Conservation (phyloP, 164 flowering plant species). For the Sextonia rubra region DNA sequence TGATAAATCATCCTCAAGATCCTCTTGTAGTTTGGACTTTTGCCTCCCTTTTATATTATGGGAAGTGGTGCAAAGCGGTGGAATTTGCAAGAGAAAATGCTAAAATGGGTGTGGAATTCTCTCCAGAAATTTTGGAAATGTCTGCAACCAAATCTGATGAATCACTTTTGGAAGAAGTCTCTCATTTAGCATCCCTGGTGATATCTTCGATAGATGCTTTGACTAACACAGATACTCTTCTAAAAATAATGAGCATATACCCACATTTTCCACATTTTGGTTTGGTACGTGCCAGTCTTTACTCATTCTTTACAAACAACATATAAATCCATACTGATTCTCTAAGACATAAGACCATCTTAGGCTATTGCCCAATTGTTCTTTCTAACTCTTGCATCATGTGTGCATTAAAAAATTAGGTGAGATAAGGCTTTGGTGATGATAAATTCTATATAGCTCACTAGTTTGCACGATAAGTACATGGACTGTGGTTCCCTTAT, state of each 20-base stretch:
- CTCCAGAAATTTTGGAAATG: slow-evolving; percentile 55
- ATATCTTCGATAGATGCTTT: slow-evolving; percentile 41
- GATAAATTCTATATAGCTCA: too few species aligned
- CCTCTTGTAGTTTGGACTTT: slow-evolving; percentile 66
- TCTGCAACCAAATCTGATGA: slow-evolving; percentile 37
- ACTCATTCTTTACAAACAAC: too few species aligned
- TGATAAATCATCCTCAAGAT: slow-evolving; percentile 65
- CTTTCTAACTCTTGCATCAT: too few species aligned
- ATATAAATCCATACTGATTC: too few species aligned
- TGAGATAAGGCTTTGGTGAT: too few species aligned
- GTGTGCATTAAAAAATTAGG: too few species aligned
- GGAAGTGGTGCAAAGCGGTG: slow-evolving; percentile 62
- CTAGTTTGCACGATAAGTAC: too few species aligned
- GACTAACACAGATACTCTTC: slow-evolving; percentile 26
- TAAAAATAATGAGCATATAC: slow-evolving; percentile 35
- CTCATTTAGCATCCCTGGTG: slow-evolving; percentile 41
- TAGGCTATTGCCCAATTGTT: too few species aligned
- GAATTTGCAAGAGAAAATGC: slow-evolving; percentile 54
- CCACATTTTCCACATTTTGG: slow-evolving; percentile 34
- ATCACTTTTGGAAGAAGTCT: slow-evolving; percentile 52
- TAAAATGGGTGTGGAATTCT: slow-evolving; percentile 22
- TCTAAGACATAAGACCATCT: too few species aligned
- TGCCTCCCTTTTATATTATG: slow-evolving; percentile 58
- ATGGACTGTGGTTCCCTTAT: background rate
- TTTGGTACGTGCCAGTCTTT: slow-evolving; percentile 53